Conservation (phyloP, 129 eudicot species). For the Logfia minima region DNA sequence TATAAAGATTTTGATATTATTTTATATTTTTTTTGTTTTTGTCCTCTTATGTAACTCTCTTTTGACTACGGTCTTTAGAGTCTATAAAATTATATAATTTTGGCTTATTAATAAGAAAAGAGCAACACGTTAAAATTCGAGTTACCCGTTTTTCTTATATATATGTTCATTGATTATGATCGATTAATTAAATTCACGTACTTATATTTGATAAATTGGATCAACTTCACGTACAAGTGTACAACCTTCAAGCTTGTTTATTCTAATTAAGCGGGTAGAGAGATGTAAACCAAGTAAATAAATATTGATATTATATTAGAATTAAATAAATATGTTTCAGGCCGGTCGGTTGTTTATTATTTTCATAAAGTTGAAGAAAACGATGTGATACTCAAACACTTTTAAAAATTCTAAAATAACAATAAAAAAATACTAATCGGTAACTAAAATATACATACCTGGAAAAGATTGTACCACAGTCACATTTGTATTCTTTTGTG, state of each 20-base stretch:
- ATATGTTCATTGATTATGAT: too few relatives aligned
- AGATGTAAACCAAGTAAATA: neutral
- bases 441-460: constrained; percentile 23
- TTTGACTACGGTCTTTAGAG: too few relatives aligned
- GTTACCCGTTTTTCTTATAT: too few relatives aligned
- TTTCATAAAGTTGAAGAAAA: constrained; percentile 7
- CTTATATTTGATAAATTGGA: neutral
- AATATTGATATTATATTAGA: neutral
- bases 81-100: too few relatives aligned
- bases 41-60: too few relatives aligned
- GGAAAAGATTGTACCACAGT: constrained; percentile 50
- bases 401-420: neutral
- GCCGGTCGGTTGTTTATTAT: constrained; percentile 32
- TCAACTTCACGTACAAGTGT: neutral
- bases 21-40: too few relatives aligned
- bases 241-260: constrained; percentile 19
- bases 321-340: neutral
- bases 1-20: too few relatives aligned
- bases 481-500: constrained; percentile 48
- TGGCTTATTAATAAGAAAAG: too few relatives aligned
- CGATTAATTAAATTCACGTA: too few relatives aligned
- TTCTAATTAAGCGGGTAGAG: constrained; percentile 26
- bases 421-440: neutral
- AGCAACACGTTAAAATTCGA: too few relatives aligned
- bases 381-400: constrained; percentile 2